phyloP scores from a whole-genome alignment of 441 rosid genomes.

The Viola pubescens region DNA sequence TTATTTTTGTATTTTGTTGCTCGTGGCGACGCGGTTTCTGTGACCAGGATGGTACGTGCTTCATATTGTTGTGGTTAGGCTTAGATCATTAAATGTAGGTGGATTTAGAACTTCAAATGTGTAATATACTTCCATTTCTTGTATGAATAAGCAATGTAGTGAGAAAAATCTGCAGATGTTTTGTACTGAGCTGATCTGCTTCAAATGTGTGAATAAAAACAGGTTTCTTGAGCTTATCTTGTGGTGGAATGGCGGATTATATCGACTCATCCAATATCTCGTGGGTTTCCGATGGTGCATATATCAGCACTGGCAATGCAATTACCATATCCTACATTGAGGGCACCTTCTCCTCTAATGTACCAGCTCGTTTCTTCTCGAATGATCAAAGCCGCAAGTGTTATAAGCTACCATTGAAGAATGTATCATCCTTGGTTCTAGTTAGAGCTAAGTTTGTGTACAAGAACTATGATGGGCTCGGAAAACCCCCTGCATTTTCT shows the following conservation, averaged over 20 bases:
- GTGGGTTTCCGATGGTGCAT: constrained; percentile 55
- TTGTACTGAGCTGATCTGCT: constrained; percentile 2
- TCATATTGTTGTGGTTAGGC: not conserved
- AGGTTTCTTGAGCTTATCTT: constrained; percentile 83
- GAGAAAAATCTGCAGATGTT: not conserved
- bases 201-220: constrained; percentile 16
- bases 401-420: constrained; percentile 50
- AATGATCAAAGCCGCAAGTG: constrained; percentile 40
- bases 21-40: constrained; percentile 36
- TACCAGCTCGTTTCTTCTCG: constrained; percentile 59
- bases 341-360: constrained; percentile 27
- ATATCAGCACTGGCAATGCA: constrained; percentile 51
- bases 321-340: constrained; percentile 29
- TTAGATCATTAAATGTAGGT: no score
- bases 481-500: constrained; percentile 63
- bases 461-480: constrained; percentile 56
- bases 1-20: constrained; percentile 29
- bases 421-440: constrained; percentile 46
- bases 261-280: constrained; percentile 47
- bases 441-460: constrained; percentile 65
- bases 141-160: not conserved
- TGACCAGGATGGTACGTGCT: constrained; percentile 50
- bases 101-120: no score
- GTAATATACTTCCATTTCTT: not conserved
- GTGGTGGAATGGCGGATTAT: constrained; percentile 53